A percentile compares a stretch with the other conserved stretches of the same genome.
These are phyloP conservation scores for Quercus cerris DNA, from an alignment of 306 rosid species.

Conservation along the genomic window DNA sequence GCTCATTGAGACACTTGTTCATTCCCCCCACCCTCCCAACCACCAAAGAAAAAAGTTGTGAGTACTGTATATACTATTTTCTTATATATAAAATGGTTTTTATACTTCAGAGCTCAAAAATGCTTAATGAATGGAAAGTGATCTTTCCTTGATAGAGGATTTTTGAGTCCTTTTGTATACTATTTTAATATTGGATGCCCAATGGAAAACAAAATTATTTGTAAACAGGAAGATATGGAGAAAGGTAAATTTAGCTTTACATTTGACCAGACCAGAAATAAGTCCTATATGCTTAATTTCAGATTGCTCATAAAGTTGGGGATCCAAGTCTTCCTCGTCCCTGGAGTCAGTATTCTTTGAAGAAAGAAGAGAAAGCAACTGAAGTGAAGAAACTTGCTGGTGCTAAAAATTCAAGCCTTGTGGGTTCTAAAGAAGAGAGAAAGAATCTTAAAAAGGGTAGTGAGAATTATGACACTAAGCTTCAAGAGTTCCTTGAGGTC, in stretches of 20 bases:
- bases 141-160: not conserved
- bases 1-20: no score
- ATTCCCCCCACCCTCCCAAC: no score
- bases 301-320: constrained; percentile 73
- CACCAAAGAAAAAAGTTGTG: no score
- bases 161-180: not conserved
- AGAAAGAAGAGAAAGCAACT: constrained; percentile 37
- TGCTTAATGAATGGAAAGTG: not conserved
- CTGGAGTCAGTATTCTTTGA: constrained; percentile 69
- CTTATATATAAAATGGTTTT: not conserved
- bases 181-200: not conserved
- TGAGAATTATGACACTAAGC: constrained; percentile 48
- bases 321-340: constrained; percentile 80
- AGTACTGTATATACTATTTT: not conserved
- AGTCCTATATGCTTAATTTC: not conserved
- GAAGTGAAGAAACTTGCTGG: constrained; percentile 26
- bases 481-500: constrained; percentile 80
- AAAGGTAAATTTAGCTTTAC: not conserved
- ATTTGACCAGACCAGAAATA: not conserved
- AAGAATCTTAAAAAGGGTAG: constrained; percentile 20
- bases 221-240: not conserved
- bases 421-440: constrained; percentile 27
- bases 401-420: constrained; percentile 8
- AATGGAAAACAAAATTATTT: not conserved
- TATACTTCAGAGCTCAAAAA: not conserved